Evolutionary conservation across 2,329 filamentous ascomycete species (phyloP).

Genomic region (Epichloe uncinata): DNA sequence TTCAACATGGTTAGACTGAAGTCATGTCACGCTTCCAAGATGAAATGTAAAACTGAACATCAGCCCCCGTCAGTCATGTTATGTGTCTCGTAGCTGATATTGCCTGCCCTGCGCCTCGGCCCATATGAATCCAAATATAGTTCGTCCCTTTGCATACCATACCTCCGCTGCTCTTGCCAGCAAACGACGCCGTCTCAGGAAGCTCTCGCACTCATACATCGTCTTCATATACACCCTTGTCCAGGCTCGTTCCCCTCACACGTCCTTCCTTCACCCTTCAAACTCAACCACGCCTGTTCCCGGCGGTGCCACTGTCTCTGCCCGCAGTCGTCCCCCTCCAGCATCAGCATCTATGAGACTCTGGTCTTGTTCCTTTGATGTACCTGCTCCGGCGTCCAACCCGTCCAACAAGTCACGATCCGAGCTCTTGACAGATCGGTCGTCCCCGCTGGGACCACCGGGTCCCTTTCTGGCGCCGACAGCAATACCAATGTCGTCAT

Average conservation of each 20-base stretch:
- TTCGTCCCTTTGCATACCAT: background rate
- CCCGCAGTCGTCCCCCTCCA: conserved; percentile 14
- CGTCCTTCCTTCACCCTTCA: conserved; percentile 20
- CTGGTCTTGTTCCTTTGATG: conserved; percentile 20
- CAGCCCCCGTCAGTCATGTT: background rate
- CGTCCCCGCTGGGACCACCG: conserved; percentile 32
- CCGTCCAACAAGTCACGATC: conserved; percentile 62
- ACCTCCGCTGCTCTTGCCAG: background rate
- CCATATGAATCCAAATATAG: background rate
- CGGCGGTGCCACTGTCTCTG: conserved; percentile 16
- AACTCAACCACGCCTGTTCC: conserved; percentile 29
- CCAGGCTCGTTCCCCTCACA: background rate
- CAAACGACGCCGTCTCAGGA: background rate
- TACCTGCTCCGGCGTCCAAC: conserved; percentile 56
- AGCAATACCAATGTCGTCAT: conserved; percentile 36
- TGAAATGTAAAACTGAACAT: too few relatives aligned
- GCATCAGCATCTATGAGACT: conserved; percentile 22
- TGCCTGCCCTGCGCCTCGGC: background rate
- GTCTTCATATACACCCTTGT: conserved; percentile 6
- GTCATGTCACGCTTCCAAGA: too few relatives aligned
- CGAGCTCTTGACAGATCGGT: conserved; percentile 49
- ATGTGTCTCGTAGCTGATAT: background rate
- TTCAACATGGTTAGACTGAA: too few relatives aligned
- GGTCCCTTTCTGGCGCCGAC: conserved; percentile 25
- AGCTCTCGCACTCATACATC: conserved; percentile 5